A percentile compares a stretch with the other conserved stretches of the same genome.
These are phyloP conservation scores for Rosellinia necatrix DNA, from an alignment of 2,329 filamentous ascomycete genomes.

Conservation along the genomic window DNA sequence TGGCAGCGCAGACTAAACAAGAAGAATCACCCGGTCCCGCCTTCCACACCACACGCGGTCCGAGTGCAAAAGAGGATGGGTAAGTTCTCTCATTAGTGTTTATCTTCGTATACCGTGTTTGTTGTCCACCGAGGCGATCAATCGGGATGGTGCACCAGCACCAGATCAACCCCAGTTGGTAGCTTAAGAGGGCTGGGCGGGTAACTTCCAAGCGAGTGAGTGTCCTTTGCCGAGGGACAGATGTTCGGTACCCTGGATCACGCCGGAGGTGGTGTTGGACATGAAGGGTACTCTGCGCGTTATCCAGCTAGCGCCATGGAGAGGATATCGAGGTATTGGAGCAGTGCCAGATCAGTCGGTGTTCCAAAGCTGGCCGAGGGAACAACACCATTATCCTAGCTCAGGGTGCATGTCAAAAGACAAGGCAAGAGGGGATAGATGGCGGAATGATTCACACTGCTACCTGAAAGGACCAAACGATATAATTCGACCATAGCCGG, in stretches of 20 bases:
- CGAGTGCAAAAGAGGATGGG: constrained; percentile 89
- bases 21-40: constrained; percentile 42
- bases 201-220: constrained; percentile 19
- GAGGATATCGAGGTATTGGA: constrained; percentile 31
- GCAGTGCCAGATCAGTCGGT: constrained; percentile 34
- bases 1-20: constrained; percentile 35
- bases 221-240: constrained; percentile 27
- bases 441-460: constrained; percentile 35
- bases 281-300: constrained; percentile 33
- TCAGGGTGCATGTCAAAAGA: constrained; percentile 34
- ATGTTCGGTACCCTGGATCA: constrained; percentile 30
- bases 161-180: constrained; percentile 19
- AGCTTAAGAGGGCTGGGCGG: constrained; percentile 25
- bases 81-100: constrained; percentile 59
- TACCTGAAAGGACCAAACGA: constrained; percentile 37
- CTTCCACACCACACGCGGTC: constrained; percentile 50
- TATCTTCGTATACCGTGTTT: constrained; percentile 28
- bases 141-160: constrained; percentile 5
- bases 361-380: constrained; percentile 35
- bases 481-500: constrained; percentile 44
- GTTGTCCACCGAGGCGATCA: constrained; percentile 10
- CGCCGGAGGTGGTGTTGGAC: constrained; percentile 28
- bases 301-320: constrained; percentile 33
- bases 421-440: constrained; percentile 30
- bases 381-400: constrained; percentile 32